phyloP scores from a whole-genome alignment of 2,329 filamentous ascomycete genomes.

The Hymenoscyphus salicellus region DNA sequence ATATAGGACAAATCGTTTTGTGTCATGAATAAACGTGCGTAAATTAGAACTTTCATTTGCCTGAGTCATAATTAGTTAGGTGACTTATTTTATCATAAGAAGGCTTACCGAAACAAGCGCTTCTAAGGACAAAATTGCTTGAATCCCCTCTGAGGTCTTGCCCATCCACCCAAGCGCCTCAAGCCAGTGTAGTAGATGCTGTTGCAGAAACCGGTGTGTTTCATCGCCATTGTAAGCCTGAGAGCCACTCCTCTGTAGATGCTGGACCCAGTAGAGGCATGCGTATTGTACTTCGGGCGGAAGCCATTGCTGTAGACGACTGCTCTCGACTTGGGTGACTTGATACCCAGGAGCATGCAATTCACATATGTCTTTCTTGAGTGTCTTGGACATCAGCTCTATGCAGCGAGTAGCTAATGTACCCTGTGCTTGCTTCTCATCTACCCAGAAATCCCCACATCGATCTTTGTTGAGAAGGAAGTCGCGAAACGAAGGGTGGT shows the following conservation, averaged over 20 bases:
- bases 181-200: not conserved
- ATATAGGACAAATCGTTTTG: no score
- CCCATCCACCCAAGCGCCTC: slow-evolving; percentile 5
- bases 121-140: slow-evolving; percentile 1
- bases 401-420: slow-evolving; percentile 12
- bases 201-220: not conserved
- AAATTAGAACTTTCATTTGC: no score
- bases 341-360: slow-evolving; percentile 24
- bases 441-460: slow-evolving; percentile 14
- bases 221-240: slow-evolving; percentile 25
- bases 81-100: not conserved
- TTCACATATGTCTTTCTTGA: slow-evolving; percentile 20
- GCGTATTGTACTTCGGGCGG: slow-evolving; percentile 38
- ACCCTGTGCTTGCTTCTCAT: slow-evolving; percentile 13
- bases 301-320: slow-evolving; percentile 31
- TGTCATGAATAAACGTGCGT: no score
- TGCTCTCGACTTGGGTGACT: slow-evolving; percentile 19
- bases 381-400: slow-evolving; percentile 31
- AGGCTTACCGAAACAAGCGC: not conserved
- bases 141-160: slow-evolving; percentile 3
- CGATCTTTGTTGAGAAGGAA: slow-evolving; percentile 16
- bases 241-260: slow-evolving; percentile 30
- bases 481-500: slow-evolving; percentile 19
- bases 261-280: slow-evolving; percentile 38
- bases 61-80: no score